A percentile compares a stretch with the other conserved stretches of the same genome.
These are phyloP conservation scores for Pyronema domesticum DNA, from an alignment of 495 filamentous ascomycete species.

Conservation along the genomic window DNA sequence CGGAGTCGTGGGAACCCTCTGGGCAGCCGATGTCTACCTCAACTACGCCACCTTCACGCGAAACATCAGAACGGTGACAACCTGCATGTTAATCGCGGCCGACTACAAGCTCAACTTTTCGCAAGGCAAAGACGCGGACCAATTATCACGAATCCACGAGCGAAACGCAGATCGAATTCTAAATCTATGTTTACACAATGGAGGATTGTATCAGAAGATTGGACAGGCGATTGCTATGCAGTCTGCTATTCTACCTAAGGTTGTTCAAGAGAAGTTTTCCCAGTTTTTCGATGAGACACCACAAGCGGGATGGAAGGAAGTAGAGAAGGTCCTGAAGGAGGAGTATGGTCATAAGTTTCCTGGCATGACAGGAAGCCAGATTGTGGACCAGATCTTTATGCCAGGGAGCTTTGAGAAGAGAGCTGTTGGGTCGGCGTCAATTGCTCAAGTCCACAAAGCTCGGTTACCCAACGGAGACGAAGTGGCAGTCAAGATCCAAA, in stretches of 20 bases:
- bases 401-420: constrained; percentile 49
- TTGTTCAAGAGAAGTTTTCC: constrained; percentile 88
- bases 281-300: constrained; percentile 97
- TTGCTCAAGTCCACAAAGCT: constrained; percentile 95
- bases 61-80: constrained; percentile 61
- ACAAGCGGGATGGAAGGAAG: constrained; percentile 79
- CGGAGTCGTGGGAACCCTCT: constrained; percentile 39
- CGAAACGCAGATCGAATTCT: constrained; percentile 70
- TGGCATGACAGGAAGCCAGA: constrained; percentile 32
- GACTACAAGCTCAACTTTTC: constrained; percentile 98
- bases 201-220: constrained; percentile 91
- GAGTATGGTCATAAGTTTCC: constrained; percentile 45
- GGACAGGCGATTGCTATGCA: constrained; percentile 98
- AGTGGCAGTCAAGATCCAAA: constrained; percentile 93
- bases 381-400: constrained; percentile 17
- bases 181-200: constrained; percentile 63
- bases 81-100: constrained; percentile 61
- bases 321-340: constrained; percentile 68
- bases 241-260: constrained; percentile 73
- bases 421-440: constrained; percentile 74
- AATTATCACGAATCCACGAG: constrained; percentile 50
- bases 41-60: constrained; percentile 65
- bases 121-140: constrained; percentile 45
- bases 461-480: constrained; percentile 64
- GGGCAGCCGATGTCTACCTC: constrained; percentile 48